These are phyloP conservation scores for Kwoniella shandongensis DNA, from an alignment of 768 basidiomycete species.

Conservation along the genomic window DNA sequence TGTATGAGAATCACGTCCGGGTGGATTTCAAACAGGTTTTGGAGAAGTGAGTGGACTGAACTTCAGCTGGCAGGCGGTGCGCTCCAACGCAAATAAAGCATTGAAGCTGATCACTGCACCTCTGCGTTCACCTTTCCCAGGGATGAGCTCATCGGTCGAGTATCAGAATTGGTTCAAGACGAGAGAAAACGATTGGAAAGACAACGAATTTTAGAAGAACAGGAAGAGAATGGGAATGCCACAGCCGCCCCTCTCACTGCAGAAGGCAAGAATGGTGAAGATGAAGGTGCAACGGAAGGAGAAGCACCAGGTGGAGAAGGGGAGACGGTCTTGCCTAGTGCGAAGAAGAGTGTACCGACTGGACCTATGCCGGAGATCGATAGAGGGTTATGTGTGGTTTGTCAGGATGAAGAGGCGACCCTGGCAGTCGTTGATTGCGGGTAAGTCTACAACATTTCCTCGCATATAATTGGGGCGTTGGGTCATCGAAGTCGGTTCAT, in stretches of 20 bases:
- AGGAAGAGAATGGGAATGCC: conserved; percentile 24
- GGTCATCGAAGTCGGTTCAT: no score
- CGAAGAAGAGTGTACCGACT: conserved; percentile 37
- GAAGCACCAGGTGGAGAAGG: conserved; percentile 4
- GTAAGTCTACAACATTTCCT: no score
- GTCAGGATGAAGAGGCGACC: conserved; percentile 91
- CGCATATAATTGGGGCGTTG: no score
- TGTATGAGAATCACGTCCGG: conserved; percentile 70
- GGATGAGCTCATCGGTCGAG: conserved; percentile 47
- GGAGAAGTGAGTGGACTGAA: conserved; percentile 64
- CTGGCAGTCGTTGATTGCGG: conserved; percentile 94
- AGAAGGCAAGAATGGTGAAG: conserved; percentile 3
- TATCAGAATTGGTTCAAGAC: conserved; percentile 45
- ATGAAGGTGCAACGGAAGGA: no score
- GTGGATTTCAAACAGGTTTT: conserved; percentile 65
- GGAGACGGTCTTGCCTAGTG: background rate
- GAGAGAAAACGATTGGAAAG: conserved; percentile 51
- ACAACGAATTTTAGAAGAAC: conserved; percentile 43
- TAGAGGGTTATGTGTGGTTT: conserved; percentile 81
- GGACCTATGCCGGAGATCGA: conserved; percentile 50
- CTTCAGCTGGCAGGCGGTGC: no score
- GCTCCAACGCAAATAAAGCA: background rate
- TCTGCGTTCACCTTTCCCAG: no score
- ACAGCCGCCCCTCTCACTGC: conserved; percentile 4
- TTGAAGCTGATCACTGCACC: background rate